Base-by-base conservation (phyloP, 2,329 filamentous ascomycete genomes). In the Metarhizium album region DNA sequence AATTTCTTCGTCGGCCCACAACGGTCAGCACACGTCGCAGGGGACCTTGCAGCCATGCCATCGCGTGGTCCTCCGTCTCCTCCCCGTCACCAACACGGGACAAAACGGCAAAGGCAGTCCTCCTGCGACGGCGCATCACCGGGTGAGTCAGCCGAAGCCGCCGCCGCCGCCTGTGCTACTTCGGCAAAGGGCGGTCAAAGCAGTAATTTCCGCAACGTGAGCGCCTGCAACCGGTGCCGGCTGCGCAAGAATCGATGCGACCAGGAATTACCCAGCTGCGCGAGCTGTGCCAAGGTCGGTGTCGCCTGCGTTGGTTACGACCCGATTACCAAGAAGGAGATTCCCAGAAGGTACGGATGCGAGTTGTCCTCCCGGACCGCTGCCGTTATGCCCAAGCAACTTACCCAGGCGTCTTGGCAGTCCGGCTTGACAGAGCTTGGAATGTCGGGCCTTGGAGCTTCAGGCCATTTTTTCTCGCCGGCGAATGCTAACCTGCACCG, bases 221-320 rank as follows among this genome's bases (percentile, higher is more conserved):
- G 87, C 66, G 91, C 91, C 51, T 97, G 91, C 70, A 95, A 96
- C 71, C 82, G 90, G 40, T 97, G 91, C 68, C 81, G 91, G 45
- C 72, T 94, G 65, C 81, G 91, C 62, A 97, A 97, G 74, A 97
- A 96, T 65, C 79, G 90, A 49, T 97, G 91, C 69, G 91, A 97
- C 69, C 91, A 96, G 75, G 84, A 86, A 57, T 76, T 97, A 54
- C 91, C 91, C 8, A 88, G 87, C 60, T 97, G 91, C 67, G 84
- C 87, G 42, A 88, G 87, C 59, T 97, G 91, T 69, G 89, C 90
- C 66, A 96, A 96, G 71, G 90, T 87, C n/a, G 79, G 80, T 52
- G 87, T 94, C 45, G 84, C 87, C 58, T 97, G 93, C 66, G 89
- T 96, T 47, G 91, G 91, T 55, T 96, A 95, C 67, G 91, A 97